A percentile compares a stretch with the other conserved stretches of the same genome.
Evolutionary conservation across 441 rosid species (phyloP).

Genomic region (Euphorbia celastroides): DNA sequence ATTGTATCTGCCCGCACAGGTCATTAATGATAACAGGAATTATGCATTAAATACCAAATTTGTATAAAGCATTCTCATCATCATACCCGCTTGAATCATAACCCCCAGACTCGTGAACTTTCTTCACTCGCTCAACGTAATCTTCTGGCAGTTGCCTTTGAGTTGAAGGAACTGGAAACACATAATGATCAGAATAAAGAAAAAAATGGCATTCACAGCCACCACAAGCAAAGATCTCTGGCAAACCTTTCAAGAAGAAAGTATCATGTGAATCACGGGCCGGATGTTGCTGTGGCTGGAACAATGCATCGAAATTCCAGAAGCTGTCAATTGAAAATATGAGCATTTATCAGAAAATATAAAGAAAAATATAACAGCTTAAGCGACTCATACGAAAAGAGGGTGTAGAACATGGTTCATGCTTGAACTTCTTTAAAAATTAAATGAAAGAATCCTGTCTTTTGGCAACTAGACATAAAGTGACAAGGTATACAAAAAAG

Average conservation of each 20-base stretch:
- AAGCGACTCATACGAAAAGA: not conserved
- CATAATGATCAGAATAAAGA: constrained; percentile 14
- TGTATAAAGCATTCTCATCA: constrained; percentile 1
- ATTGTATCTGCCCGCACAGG: constrained; percentile 43
- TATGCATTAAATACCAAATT: not conserved
- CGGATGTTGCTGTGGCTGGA: constrained; percentile 98
- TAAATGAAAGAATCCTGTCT: not conserved
- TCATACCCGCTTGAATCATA: constrained; percentile 89
- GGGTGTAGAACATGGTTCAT: not conserved
- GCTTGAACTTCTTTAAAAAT: not conserved
- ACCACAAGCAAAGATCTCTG: not conserved
- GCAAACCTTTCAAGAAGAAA: constrained; percentile 68
- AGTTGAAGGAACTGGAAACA: constrained; percentile 63
- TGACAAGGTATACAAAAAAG: not conserved
- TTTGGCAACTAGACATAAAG: not conserved
- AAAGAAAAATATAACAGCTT: not conserved
- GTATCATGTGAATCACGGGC: constrained; percentile 98
- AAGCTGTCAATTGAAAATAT: constrained; percentile 45
- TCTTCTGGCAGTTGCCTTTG: constrained; percentile 77
- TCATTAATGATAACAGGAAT: not conserved
- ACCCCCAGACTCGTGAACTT: constrained; percentile 65
- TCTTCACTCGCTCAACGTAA: constrained; percentile 73
- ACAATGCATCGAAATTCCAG: constrained; percentile 95
- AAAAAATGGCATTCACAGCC: not conserved
- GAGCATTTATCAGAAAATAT: not conserved